phyloP scores from a whole-genome alignment of 2,329 filamentous ascomycete species.

The Fusarium neocosmosporiellum region DNA sequence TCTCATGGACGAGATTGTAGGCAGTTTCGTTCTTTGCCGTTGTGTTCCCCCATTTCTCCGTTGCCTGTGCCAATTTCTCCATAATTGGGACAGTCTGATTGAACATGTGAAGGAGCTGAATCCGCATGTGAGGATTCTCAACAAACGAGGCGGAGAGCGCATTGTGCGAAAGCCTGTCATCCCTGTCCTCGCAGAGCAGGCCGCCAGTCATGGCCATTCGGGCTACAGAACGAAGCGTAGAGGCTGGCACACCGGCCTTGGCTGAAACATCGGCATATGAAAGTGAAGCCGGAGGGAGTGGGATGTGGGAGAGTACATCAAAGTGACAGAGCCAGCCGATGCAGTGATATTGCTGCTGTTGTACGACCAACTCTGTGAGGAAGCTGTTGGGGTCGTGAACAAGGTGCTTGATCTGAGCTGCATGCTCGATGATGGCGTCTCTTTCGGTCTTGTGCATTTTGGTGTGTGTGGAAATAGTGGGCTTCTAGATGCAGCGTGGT shows the following conservation, averaged over 20 bases:
- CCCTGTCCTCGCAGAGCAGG: slow-evolving; percentile 48
- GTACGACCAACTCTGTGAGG: slow-evolving; percentile 25
- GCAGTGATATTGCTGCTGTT: slow-evolving; percentile 33
- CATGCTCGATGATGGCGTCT: slow-evolving; percentile 28
- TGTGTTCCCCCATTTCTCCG: slow-evolving; percentile 41
- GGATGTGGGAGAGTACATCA: slow-evolving; percentile 17
- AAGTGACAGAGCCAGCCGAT: slow-evolving; percentile 31
- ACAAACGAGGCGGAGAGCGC: slow-evolving; percentile 47
- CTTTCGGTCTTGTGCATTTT: slow-evolving; percentile 27
- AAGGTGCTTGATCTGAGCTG: slow-evolving; percentile 19
- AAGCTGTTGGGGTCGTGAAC: slow-evolving; percentile 33
- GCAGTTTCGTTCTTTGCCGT: slow-evolving; percentile 42
- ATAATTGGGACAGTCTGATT: slow-evolving; percentile 42
- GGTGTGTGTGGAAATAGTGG: neutral
- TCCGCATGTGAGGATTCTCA: slow-evolving; percentile 36
- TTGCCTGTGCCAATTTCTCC: slow-evolving; percentile 37
- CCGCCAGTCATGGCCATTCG: slow-evolving; percentile 53
- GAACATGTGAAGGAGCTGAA: slow-evolving; percentile 48
- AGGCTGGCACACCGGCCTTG: slow-evolving; percentile 13
- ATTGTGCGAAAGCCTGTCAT: slow-evolving; percentile 47
- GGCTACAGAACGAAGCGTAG: slow-evolving; percentile 18
- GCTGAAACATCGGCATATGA: slow-evolving; percentile 19
- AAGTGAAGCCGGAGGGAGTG: neutral
- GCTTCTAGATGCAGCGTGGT: neutral
- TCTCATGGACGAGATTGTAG: slow-evolving; percentile 44